Evolutionary conservation across 768 basidiomycete genomes (phyloP), one percentile per base, ranked within the genome.

Genomic region (Lentinula aciculospora): DNA sequence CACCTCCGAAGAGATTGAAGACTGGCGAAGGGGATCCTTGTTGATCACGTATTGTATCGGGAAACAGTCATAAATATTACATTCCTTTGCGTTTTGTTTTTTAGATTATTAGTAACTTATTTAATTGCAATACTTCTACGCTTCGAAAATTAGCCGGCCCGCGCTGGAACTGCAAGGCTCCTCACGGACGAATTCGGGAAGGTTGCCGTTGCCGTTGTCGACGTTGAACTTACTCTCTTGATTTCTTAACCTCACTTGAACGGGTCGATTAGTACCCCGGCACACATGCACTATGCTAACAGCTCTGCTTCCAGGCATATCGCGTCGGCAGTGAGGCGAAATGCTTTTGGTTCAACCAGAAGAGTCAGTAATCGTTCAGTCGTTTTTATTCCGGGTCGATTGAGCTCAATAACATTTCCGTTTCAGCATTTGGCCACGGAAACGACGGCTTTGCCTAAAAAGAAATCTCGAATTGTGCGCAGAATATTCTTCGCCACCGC

Each of bases 401-500:
- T 44, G 51, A 45, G 53, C 40, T 28, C 50, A 56, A 45, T 44
- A 10, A 42, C 53, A 45, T 58, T 51, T 61, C 54, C 53, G 50
- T 48, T 23, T 51, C 67, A 90, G 89, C 82, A 81, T 67, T 71
- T 89, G 56, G 74, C 83, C 56, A 88, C 87, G 42, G 87, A 86
- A 57, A 66, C 79, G 37, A 64, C 81, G 1, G 67, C 62, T 59
- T 68, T 34, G 40, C 78, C 81, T 7, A 78, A 78, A 67, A 84
- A 83, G 71, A 80, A 80, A 68, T 81, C 74, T 60, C 69, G 72
- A 49, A 58, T 84, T 55, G 71, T 91, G 46, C 80, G 84, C 57
- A 77, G 73, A 53, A 71, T 92, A 53, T 67, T 95, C 31, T 75
- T 86, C 71, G 84, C 88, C 55, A 85, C 90, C 15, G 72, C 86